Evolutionary conservation across 1,139 yeast species (phyloP).

Genomic region (Taiozyma sp.): DNA sequence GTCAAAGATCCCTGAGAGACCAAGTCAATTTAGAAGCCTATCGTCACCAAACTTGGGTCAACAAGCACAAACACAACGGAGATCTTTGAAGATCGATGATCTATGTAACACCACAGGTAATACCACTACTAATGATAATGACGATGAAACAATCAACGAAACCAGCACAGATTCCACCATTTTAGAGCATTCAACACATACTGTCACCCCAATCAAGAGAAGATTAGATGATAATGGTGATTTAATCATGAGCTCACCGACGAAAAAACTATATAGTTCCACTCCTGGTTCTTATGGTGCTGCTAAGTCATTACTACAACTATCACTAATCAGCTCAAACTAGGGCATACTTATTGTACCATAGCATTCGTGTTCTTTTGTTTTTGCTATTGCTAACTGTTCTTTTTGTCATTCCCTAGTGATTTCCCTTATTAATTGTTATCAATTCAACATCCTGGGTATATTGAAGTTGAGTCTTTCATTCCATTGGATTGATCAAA

Average conservation of each 20-base stretch:
- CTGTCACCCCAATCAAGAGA: constrained; percentile 20
- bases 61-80: not conserved
- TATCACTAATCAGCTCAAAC: constrained; percentile 20
- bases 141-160: not conserved
- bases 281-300: constrained; percentile 48
- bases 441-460: not conserved
- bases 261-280: constrained; percentile 24
- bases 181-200: constrained; percentile 1
- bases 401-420: not conserved
- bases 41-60: constrained; percentile 1
- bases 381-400: not conserved
- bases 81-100: constrained; percentile 17
- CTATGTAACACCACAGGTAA: constrained; percentile 11
- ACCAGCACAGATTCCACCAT: not conserved
- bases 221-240: constrained; percentile 22
- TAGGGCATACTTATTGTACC: not conserved
- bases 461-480: not conserved
- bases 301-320: constrained; percentile 39
- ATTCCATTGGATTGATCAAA: not conserved
- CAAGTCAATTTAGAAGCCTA: not conserved
- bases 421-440: not conserved
- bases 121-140: constrained; percentile 4
- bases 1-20: not conserved
- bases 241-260: constrained; percentile 31
- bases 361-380: not conserved